Percentiles rank a stretch among this genome's conserved stretches.
Evolutionary conservation across 176 grass and related monocot species (phyloP).

Genomic region (Leersia perrieri): DNA sequence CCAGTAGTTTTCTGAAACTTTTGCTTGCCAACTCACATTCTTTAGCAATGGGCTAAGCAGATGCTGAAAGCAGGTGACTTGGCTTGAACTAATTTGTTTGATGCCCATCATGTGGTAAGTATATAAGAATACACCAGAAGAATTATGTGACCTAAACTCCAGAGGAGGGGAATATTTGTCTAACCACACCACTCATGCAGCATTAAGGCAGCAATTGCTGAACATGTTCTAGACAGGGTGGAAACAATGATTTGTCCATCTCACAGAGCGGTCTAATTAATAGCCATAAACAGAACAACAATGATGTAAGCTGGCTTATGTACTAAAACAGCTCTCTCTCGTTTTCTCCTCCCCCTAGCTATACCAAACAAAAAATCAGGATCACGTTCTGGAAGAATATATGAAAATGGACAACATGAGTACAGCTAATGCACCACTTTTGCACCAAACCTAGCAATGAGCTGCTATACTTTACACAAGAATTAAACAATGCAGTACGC

Average conservation of each 20-base stretch:
- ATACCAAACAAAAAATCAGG: constrained; percentile 17
- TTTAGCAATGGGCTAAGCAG: constrained; percentile 39
- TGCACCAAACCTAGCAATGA: constrained; percentile 38
- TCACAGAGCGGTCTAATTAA: constrained; percentile 47
- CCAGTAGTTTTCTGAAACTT: constrained; percentile 21
- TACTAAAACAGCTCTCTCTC: constrained; percentile 30
- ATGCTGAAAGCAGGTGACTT: constrained; percentile 50
- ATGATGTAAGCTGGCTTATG: constrained; percentile 50
- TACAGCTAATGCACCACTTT: constrained; percentile 52
- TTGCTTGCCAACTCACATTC: constrained; percentile 40
- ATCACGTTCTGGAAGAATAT: constrained; percentile 44
- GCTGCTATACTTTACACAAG: constrained; percentile 56
- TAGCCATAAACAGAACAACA: constrained; percentile 47
- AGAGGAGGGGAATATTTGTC: constrained; percentile 55
- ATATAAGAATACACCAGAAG: constrained; percentile 27
- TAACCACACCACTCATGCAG: constrained; percentile 48
- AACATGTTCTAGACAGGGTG: constrained; percentile 65
- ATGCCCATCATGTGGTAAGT: constrained; percentile 46
- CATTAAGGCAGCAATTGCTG: constrained; percentile 55
- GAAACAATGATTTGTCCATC: constrained; percentile 60
- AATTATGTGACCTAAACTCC: constrained; percentile 45
- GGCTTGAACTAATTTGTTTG: constrained; percentile 22
- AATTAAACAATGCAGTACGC: constrained; percentile 41
- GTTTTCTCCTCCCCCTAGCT: neutral
- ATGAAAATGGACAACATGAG: constrained; percentile 31